Base-by-base conservation (phyloP, 352 stramenopile species). In the Pythium aristosporum region DNA sequence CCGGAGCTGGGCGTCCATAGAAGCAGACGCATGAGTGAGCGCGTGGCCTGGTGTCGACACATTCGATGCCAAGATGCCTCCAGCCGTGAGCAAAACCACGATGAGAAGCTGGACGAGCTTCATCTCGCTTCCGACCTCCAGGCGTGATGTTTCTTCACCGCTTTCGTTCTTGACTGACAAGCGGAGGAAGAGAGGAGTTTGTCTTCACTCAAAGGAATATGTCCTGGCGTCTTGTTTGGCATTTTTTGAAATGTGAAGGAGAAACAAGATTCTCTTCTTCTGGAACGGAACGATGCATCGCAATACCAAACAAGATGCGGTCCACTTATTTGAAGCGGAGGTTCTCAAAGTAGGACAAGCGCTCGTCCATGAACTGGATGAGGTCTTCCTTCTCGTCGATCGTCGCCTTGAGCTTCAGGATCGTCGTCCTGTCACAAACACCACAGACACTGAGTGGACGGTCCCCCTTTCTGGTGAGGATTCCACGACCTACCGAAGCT, bases 361-460 rank as follows among this genome's bases (percentile, higher is more conserved):
- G 79, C 42, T 59, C 68, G 63, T 89, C 74, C 34, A 91, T 68
- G 43, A 84, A 87, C 20, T 69, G 52, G 36, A 91, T 67, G 58
- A 79, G 68, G n/a, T 82, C 79, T 54, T 91, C 79, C 48, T 87
- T 88, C 20, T 73, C 73, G 34, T 85, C 74, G n/a, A 91, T 59
- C 18, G 63, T 69, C 39, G 76, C 63, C 62, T 88, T 87, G 30
- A 91, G 48, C 25, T 77, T 79, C 42, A 80, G 34, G 34, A 91
- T 70, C 8, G 77, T 82, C 42, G 76, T 75, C 68, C 81, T 88
- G 50, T 1, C 53, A 52, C 16, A 12, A 55, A 58, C 25, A 47
- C 30, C 53, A 32, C 7, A 34, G 16, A 20, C 39, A 44, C 39
- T 44, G 12, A 44, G 39, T 44, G 39, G 3, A 12, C 39, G n/a